A percentile compares a stretch with the other conserved stretches of the same genome.
Evolutionary conservation across 108 stramenopile genomes (phyloP).

Genomic region (Pelagomonas calceolata): DNA sequence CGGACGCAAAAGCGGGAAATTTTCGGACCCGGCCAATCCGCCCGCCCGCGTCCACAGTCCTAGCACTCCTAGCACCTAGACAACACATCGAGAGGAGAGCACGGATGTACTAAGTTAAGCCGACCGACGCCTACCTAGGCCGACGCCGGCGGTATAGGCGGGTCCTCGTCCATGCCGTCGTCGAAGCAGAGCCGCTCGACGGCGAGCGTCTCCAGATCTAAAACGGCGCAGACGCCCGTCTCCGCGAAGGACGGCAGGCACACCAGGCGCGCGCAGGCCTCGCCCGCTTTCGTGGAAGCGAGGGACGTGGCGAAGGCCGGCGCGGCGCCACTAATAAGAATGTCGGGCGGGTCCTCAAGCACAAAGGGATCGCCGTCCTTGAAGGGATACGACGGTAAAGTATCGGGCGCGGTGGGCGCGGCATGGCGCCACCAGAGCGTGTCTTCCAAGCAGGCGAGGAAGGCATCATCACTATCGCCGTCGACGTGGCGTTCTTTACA

Average conservation of each 20-base stretch:
- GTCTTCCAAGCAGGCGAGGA: constrained; percentile 20
- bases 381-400: constrained; percentile 43
- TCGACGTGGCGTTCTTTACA: background rate
- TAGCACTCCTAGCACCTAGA: too few species aligned
- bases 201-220: constrained; percentile 29
- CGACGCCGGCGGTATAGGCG: background rate
- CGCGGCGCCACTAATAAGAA: constrained; percentile 42
- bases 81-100: too few species aligned
- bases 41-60: too few species aligned
- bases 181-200: background rate
- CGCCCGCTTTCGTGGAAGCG: constrained; percentile 5
- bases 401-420: constrained; percentile 48
- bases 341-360: constrained; percentile 28
- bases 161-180: background rate
- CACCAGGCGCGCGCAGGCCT: constrained; percentile 17
- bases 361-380: constrained; percentile 35
- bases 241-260: constrained; percentile 26
- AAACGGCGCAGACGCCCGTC: constrained; percentile 33
- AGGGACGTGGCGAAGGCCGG: constrained; percentile 22
- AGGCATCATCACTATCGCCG: background rate
- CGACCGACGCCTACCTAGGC: too few species aligned
- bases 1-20: too few species aligned
- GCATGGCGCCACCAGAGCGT: constrained; percentile 37
- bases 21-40: too few species aligned
- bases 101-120: too few species aligned